Base-by-base conservation (phyloP, 2,329 filamentous ascomycete species). In the Aspergillus texensis region DNA sequence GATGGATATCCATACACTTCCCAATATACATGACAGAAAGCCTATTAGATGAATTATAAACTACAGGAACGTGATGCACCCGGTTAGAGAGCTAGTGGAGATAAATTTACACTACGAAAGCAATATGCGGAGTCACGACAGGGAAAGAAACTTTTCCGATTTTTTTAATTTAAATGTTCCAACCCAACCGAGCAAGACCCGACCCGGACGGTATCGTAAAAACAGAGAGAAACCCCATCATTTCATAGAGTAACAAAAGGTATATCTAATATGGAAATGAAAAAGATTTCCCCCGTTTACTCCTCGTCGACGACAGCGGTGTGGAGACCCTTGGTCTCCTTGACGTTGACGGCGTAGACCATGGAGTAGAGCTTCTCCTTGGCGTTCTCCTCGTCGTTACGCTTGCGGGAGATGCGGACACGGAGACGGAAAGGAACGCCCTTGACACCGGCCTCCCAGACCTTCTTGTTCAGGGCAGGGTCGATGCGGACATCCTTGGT, bases 291-390 rank as follows among this genome's bases (percentile, higher is more conserved):
- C 28, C 52, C 52, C 67, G 70, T 73, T 75, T 85, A 87, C 71
- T 83, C 81, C 79, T 90, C 88, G 79, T 90, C 88, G 67, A 99
- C 94, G 77, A 96, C 87, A 76, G 91, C 89, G 74, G 95, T 99
- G 80, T 91, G 89, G 76, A 99, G 91, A 83, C 95, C 94, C 92
- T 97, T 98, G 84, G 93, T 89, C 85, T 96, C 91, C 92, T 98
- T 97, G 81, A 98, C 94, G 85, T 97, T 97, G 82, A 99, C 95
- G 77, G 95, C 95, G 90, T 99, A 94, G 76, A 99, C 95, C 86
- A 97, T 97, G 84, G 91, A 95, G 91, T 98, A 99, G 74, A 99
- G 90, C 89, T 96, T 97, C 90, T 99, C 93, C 88, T 97, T 97
- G 82, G 96, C 95, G 78, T 92, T 93, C 86, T 99, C 95, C 88